Evolutionary conservation across 306 rosid species (phyloP).

Genomic region (Malus sylvestris): DNA sequence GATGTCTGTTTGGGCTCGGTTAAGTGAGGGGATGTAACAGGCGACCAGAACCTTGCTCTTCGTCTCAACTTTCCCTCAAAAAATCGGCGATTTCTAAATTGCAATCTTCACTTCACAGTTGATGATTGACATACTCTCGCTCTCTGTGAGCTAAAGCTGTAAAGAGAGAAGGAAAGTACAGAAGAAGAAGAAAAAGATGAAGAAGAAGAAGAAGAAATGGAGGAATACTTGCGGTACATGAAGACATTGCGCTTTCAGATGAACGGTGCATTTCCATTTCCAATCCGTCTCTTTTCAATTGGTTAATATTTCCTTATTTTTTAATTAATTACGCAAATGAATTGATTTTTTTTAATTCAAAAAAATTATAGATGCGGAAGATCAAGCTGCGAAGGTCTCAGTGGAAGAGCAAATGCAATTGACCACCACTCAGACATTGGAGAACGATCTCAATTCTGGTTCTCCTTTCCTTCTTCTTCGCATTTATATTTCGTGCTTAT

Average conservation of each 20-base stretch:
- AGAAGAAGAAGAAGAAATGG: slow-evolving; percentile 37
- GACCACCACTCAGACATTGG: slow-evolving; percentile 50
- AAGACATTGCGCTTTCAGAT: slow-evolving; percentile 79
- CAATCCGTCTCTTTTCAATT: no score
- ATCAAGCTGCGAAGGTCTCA: slow-evolving; percentile 71
- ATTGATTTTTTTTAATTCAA: not conserved
- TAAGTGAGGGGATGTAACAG: not conserved
- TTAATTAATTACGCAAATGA: not conserved
- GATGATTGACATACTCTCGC: not conserved
- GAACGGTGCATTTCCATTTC: slow-evolving; percentile 48
- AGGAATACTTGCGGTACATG: slow-evolving; percentile 73
- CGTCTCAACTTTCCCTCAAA: not conserved
- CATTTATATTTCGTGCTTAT: not conserved
- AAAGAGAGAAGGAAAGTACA: not conserved
- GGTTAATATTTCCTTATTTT: not conserved
- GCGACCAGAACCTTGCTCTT: not conserved
- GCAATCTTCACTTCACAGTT: not conserved
- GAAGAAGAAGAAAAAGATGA: not conserved
- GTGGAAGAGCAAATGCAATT: slow-evolving; percentile 72
- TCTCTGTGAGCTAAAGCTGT: not conserved
- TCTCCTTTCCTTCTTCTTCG: slow-evolving; percentile 1
- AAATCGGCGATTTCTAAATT: not conserved
- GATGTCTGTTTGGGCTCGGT: not conserved
- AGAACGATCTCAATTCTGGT: slow-evolving; percentile 64
- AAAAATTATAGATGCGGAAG: slow-evolving; percentile 61